phyloP scores from a whole-genome alignment of 225 moss, liverwort and hornwort species.

The Marchantia paleacea region DNA sequence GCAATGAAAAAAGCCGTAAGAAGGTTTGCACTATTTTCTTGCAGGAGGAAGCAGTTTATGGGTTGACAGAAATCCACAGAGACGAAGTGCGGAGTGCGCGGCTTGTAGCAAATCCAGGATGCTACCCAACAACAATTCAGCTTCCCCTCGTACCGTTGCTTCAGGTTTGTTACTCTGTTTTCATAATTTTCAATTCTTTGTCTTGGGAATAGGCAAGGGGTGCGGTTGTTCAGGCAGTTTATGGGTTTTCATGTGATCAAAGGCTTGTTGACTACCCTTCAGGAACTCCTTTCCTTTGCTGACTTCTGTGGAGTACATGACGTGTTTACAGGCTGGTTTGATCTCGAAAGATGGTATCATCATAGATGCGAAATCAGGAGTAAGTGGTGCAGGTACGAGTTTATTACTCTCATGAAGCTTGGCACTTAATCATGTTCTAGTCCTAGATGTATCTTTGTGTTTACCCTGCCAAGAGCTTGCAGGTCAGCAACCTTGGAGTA shows the following conservation, averaged over 20 bases:
- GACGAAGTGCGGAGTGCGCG: slow-evolving; percentile 64
- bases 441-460: not conserved
- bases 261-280: not conserved
- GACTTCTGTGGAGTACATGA: too few relatives aligned
- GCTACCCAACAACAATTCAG: slow-evolving; percentile 83
- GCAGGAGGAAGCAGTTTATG: slow-evolving; percentile 84
- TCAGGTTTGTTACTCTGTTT: slow-evolving; percentile 36
- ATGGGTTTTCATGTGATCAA: not conserved
- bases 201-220: not conserved
- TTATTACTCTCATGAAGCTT: not conserved
- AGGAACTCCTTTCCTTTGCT: not conserved
- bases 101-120: slow-evolving; percentile 86
- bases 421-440: not conserved
- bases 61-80: slow-evolving; percentile 70
- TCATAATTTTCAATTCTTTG: not conserved
- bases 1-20: not conserved
- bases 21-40: not conserved
- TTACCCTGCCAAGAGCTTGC: not conserved
- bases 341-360: slow-evolving; percentile 79
- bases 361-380: slow-evolving; percentile 89
- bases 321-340: slow-evolving; percentile 50
- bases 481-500: not conserved
- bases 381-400: slow-evolving; percentile 76
- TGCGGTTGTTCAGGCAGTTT: not conserved
- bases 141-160: slow-evolving; percentile 80